Conservation (phyloP, 140 eudicot genomes). For the Flaveria floridana region DNA sequence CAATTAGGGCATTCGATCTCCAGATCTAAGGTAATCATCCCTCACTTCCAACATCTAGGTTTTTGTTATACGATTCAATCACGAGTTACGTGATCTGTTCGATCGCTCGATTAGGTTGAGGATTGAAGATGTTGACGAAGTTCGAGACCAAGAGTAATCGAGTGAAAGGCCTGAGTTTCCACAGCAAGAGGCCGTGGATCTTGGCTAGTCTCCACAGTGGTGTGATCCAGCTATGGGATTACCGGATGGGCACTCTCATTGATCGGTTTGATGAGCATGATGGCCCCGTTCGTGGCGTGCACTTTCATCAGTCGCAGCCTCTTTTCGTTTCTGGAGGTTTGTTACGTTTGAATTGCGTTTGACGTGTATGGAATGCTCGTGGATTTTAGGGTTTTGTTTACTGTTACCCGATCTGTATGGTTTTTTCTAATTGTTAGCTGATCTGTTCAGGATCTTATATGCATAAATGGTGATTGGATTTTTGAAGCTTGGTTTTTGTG, state of each 20-base stretch:
- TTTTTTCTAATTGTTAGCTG: no score
- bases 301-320: slow-evolving; percentile 90
- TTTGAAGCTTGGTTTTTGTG: slow-evolving; percentile 19
- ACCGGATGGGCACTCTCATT: slow-evolving; percentile 91
- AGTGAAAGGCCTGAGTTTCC: slow-evolving; percentile 90
- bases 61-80: slow-evolving; percentile 16
- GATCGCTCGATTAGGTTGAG: slow-evolving; percentile 16
- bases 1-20: neutral
- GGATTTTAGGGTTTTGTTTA: slow-evolving; percentile 24
- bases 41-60: slow-evolving; percentile 20
- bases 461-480: neutral
- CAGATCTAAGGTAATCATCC: slow-evolving; percentile 39
- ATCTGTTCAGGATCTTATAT: neutral
- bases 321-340: slow-evolving; percentile 93
- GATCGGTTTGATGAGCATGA: slow-evolving; percentile 87
- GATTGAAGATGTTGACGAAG: slow-evolving; percentile 51
- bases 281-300: slow-evolving; percentile 96
- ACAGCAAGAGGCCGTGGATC: slow-evolving; percentile 93
- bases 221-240: slow-evolving; percentile 97
- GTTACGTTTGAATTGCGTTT: neutral
- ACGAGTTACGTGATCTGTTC: slow-evolving; percentile 18
- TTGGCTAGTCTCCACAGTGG: slow-evolving; percentile 93
- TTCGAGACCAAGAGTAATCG: slow-evolving; percentile 92
- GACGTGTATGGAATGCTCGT: slow-evolving; percentile 10
- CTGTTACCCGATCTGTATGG: slow-evolving; percentile 16